Base-by-base conservation (phyloP, 2,329 filamentous ascomycete species). In the Lizonia empirigonia region DNA sequence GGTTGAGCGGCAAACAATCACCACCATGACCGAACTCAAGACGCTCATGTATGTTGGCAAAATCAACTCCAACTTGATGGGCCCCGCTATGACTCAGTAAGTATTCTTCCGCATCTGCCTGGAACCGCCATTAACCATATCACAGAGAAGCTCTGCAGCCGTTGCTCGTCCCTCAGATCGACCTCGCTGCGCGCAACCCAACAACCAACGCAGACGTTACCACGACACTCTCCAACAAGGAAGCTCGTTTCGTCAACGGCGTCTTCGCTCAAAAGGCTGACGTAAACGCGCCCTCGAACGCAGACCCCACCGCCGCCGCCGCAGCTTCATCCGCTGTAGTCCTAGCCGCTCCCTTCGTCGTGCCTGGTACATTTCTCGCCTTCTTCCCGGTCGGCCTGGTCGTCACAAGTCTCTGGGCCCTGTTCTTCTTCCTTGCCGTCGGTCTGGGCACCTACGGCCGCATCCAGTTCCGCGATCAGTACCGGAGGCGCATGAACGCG, bases 311-410 rank as follows among this genome's bases (percentile, higher is more conserved):
- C 9, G 66, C 69, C 3, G 58, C 65, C 8, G 64, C 73, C 6
- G 71, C 72, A 20, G 70, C 72, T 23, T 68, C 67, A n/a, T 68
- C 77, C 3, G 74, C 80, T 16, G 69, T 80, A 0, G 60, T 63
- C 18, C 57, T 61, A 4, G 67, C 65, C 6, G 63, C 62, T 12
- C 83, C 86, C 1, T 91, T 91, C 59, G 78, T 89, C 12, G 75
- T 91, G 1, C 88, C 88, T 0, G 88, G 88, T 35, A 80, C 84
- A 30, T 80, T 83, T 53, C 79, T 91, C 45, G 78, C 88, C 62
- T 83, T 90, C 53, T 86, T 89, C 71, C 88, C 88, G 7, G 76
- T 87, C 23, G 88, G 88, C 15, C 75, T 87, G n/a, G 75, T 89
- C 59, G 79, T 91, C 62, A 87, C 83, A 2, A 75, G 80, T 30